Percentiles rank a stretch among this genome's conserved stretches.
These are phyloP conservation scores for Nephelium lappaceum DNA, from an alignment of 345 rosid genomes.

Conservation along the genomic window DNA sequence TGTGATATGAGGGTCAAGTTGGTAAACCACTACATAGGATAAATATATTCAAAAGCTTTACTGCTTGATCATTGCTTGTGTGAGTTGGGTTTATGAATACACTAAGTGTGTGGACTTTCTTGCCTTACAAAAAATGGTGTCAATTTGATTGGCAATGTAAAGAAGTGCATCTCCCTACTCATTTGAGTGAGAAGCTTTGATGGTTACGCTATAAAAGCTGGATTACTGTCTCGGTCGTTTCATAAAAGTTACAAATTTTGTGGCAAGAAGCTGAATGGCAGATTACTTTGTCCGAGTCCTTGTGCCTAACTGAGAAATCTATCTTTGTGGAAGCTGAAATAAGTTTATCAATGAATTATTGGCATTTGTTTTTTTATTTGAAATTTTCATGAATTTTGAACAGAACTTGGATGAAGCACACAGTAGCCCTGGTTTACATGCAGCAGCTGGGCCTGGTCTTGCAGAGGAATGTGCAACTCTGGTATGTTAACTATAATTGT, in stretches of 20 bases:
- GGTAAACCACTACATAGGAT: background rate
- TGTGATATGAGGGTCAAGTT: background rate
- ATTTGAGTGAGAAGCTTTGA: background rate
- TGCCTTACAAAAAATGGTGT: background rate
- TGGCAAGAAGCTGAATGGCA: background rate
- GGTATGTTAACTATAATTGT: slow-evolving; percentile 42
- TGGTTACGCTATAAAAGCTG: background rate
- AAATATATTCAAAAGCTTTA: background rate
- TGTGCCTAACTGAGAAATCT: background rate
- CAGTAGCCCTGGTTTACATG: slow-evolving; percentile 94
- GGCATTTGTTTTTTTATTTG: slow-evolving; percentile 17
- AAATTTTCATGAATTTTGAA: slow-evolving; percentile 32
- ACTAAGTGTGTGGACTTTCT: background rate
- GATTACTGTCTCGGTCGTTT: background rate
- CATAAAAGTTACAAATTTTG: background rate
- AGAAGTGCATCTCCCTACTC: background rate
- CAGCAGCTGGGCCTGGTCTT: slow-evolving; percentile 96
- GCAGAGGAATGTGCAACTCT: slow-evolving; percentile 88
- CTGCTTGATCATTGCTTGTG: background rate
- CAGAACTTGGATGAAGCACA: slow-evolving; percentile 92
- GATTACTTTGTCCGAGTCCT: background rate
- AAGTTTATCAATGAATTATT: background rate
- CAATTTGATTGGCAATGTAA: background rate
- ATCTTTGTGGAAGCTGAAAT: background rate
- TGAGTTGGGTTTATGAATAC: background rate